Conservation (phyloP, 257 asterid genomes). For the Linaria vulgaris region DNA sequence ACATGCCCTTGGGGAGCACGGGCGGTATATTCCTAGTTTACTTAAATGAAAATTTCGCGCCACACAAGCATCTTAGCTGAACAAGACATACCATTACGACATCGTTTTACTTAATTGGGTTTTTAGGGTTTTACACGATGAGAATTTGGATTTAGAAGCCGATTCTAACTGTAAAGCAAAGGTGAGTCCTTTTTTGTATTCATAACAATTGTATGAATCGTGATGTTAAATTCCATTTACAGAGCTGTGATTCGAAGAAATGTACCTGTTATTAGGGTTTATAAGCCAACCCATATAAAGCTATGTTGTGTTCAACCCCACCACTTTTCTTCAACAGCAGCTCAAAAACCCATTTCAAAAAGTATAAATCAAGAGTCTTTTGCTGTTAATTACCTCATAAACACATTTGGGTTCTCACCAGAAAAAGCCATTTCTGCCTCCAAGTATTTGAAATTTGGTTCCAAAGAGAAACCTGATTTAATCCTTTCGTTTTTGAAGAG, state of each 20-base stretch:
- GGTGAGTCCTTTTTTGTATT: neutral
- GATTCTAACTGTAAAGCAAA: neutral
- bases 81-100: too few species aligned
- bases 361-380: slow-evolving; percentile 1
- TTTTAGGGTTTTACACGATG: slow-evolving; percentile 5
- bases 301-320: neutral
- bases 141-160: too few species aligned
- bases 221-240: slow-evolving; percentile 20
- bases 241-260: slow-evolving; percentile 12
- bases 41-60: too few species aligned
- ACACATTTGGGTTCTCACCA: slow-evolving; percentile 22
- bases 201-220: neutral
- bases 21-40: too few species aligned
- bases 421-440: slow-evolving; percentile 31
- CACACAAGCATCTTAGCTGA: too few species aligned
- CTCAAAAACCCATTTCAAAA: slow-evolving; percentile 3
- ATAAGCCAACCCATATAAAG: slow-evolving; percentile 20
- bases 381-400: slow-evolving; percentile 23
- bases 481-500: slow-evolving; percentile 24
- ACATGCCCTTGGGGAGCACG: too few species aligned
- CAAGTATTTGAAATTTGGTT: slow-evolving; percentile 23
- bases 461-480: slow-evolving; percentile 28
- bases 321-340: slow-evolving; percentile 12
- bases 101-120: slow-evolving; percentile 3
- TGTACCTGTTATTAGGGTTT: neutral